Evolutionary conservation across 83 land plant genomes (phyloP), one percentile per base, ranked within the genome.

Genomic region (Thuja plicata): DNA sequence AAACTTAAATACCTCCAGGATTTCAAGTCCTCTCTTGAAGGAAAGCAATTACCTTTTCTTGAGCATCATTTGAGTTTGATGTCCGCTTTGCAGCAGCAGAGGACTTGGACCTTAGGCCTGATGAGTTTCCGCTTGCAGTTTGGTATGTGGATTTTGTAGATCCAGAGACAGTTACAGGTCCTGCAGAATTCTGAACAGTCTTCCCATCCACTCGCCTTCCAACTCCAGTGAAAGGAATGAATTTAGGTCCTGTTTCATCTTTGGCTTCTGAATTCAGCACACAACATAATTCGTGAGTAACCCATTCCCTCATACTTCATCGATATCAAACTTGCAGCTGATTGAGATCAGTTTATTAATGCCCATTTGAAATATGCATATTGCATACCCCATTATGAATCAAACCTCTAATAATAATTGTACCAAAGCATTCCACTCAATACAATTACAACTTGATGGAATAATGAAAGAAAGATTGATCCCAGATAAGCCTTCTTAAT

Each of bases 161-260:
- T 50, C 74, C 55, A 24, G 91, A 57, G 52, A 34, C 32, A 27
- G 41, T 38, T 85, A 27, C 30, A n/a, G 91, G 76, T 55, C 71
- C 85, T 55, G 89, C 60, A 8, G 90, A 87, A 40, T 60, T 74
- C 41, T 84, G 88, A 12, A 66, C 80, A 73, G 89, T 87, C 55
- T 91, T 93, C 32, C 94, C 94, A 85, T 93, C 94, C 16, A 93
- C 45, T 73, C 94, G 91, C 79, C 94, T 91, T 70, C 94, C 94
- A 35, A 90, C 84, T 45, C 94, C 94, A 66, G 93, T 86, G 76
- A 93, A 93, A 60, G 93, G 87, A 87, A 90, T 93, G 88, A 93
- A 91, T 88, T 91, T 90, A 8, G 94, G 89, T 84, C 87, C 89
- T 35, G 88, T 88, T n/a, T 40, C 79, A 35, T 91, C 91, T 76